These are phyloP conservation scores for Botrytis galanthina DNA, from an alignment of 2,329 filamentous ascomycete species.

Conservation along the genomic window DNA sequence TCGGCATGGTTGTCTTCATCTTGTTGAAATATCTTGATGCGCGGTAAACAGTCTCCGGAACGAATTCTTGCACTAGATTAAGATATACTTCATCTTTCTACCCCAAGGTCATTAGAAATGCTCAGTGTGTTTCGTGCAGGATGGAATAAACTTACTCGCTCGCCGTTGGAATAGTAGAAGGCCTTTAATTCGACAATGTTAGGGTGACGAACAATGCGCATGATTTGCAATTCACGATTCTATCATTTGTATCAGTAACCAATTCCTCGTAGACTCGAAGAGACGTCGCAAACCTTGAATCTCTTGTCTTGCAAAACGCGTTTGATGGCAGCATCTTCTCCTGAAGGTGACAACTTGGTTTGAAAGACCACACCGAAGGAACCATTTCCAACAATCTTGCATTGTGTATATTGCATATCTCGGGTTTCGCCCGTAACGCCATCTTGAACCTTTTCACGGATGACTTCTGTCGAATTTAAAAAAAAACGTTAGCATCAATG, in stretches of 20 bases:
- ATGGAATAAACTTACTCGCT: constrained; percentile 67
- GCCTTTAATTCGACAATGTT: constrained; percentile 99
- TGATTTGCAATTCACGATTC: constrained; percentile 99
- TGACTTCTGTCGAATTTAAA: constrained; percentile 71
- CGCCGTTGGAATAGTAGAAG: constrained; percentile 99
- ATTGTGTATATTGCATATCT: constrained; percentile 97
- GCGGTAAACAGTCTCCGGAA: constrained; percentile 96
- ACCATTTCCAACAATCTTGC: constrained; percentile 98
- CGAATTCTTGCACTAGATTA: constrained; percentile 96
- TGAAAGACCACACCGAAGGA: constrained; percentile 99
- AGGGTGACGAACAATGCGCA: constrained; percentile 97
- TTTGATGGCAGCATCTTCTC: constrained; percentile 98
- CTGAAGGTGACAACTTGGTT: constrained; percentile 95
- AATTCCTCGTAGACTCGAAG: not conserved
- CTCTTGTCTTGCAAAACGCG: constrained; percentile 97
- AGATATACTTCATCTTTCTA: constrained; percentile 98
- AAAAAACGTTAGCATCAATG: constrained; percentile 27
- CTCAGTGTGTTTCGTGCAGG: not conserved
- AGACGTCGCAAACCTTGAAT: constrained; percentile 76
- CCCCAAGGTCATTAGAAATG: constrained; percentile 24
- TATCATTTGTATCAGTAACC: constrained; percentile 44
- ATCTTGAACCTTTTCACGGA: constrained; percentile 98
- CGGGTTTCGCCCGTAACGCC: constrained; percentile 94
- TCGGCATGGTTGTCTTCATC: constrained; percentile 99
- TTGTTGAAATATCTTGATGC: constrained; percentile 99